Percentiles rank a stretch among this genome's conserved stretches.
These are phyloP conservation scores for Beverwykella pulmonaria DNA, from an alignment of 495 filamentous ascomycete genomes.

Conservation along the genomic window DNA sequence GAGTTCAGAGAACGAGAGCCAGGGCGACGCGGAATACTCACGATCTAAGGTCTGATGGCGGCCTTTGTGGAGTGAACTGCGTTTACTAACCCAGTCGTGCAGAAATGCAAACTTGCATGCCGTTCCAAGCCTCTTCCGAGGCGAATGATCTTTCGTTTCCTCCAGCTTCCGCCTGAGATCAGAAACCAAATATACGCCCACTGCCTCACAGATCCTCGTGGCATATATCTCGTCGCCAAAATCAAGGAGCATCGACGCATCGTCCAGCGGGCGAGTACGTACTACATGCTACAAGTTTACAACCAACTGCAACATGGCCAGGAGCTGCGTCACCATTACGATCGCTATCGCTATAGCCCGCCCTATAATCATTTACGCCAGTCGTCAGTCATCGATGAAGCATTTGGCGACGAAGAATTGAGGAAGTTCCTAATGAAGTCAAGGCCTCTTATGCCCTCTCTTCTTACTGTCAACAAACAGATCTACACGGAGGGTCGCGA, in stretches of 20 bases:
- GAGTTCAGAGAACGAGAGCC: slow-evolving; percentile 9
- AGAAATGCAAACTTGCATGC: slow-evolving; percentile 16
- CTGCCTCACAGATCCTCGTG: slow-evolving; percentile 28
- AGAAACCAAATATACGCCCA: slow-evolving; percentile 39
- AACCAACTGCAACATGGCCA: not conserved
- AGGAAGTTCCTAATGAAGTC: too few species aligned
- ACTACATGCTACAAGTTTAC: not conserved
- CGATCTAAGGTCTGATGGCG: slow-evolving; percentile 11
- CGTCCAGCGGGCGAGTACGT: slow-evolving; percentile 17
- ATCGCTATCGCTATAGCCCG: too few species aligned
- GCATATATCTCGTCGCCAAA: slow-evolving; percentile 32
- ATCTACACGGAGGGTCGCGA: slow-evolving; percentile 38
- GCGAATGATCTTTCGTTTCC: slow-evolving; percentile 39
- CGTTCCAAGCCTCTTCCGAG: slow-evolving; percentile 19
- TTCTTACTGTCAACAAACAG: slow-evolving; percentile 41
- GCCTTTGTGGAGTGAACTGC: too few species aligned
- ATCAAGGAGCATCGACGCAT: slow-evolving; percentile 36
- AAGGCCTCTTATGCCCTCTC: slow-evolving; percentile 26
- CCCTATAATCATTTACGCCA: too few species aligned
- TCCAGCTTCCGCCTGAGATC: slow-evolving; percentile 41
- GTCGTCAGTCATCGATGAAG: too few species aligned
- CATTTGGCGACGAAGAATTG: too few species aligned
- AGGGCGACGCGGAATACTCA: slow-evolving; percentile 14
- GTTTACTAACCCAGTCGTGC: not conserved
- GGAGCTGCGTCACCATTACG: too few species aligned